Evolutionary conservation across 2,329 filamentous ascomycete species (phyloP).

Genomic region (Massarina eburnea): DNA sequence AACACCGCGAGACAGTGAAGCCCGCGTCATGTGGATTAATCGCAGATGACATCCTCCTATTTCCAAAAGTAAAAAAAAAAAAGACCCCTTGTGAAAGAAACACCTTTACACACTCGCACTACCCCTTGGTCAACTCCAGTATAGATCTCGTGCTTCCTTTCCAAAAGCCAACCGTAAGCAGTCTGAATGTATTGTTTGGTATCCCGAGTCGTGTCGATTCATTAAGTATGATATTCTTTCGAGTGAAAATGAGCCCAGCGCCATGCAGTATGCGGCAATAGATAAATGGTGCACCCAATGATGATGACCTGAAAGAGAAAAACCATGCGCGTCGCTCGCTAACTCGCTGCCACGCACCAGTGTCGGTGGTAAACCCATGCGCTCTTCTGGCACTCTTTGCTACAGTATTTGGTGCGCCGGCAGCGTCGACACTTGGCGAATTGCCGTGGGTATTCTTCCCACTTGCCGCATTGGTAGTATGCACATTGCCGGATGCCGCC

Average conservation of each 20-base stretch:
- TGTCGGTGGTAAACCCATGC: conserved; percentile 98
- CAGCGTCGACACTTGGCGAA: conserved; percentile 98
- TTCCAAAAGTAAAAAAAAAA: not conserved
- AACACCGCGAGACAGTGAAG: conserved; percentile 5
- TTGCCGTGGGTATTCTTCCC: conserved; percentile 94
- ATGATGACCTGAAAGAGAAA: conserved; percentile 31
- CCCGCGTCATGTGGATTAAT: not conserved
- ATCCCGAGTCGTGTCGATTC: conserved; percentile 42
- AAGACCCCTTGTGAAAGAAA: conserved; percentile 2
- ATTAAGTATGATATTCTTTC: conserved; percentile 39
- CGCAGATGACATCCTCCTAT: conserved; percentile 2
- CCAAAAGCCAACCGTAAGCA: conserved; percentile 24
- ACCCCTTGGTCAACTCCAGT: conserved; percentile 19
- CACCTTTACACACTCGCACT: conserved; percentile 7
- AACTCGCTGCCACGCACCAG: conserved; percentile 83
- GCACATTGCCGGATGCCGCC: conserved; percentile 96
- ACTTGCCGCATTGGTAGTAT: conserved; percentile 97
- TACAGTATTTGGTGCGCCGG: conserved; percentile 97
- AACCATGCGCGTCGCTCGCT: conserved; percentile 18
- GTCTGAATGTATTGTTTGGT: conserved; percentile 35
- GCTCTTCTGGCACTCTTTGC: conserved; percentile 98
- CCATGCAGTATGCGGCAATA: conserved; percentile 45
- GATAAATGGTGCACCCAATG: conserved; percentile 36
- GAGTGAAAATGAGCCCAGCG: conserved; percentile 37
- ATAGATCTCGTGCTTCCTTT: conserved; percentile 20